A percentile compares a stretch with the other conserved stretches of the same genome.
These are phyloP conservation scores for Plantago major DNA, from an alignment of 257 asterid species.

Conservation along the genomic window DNA sequence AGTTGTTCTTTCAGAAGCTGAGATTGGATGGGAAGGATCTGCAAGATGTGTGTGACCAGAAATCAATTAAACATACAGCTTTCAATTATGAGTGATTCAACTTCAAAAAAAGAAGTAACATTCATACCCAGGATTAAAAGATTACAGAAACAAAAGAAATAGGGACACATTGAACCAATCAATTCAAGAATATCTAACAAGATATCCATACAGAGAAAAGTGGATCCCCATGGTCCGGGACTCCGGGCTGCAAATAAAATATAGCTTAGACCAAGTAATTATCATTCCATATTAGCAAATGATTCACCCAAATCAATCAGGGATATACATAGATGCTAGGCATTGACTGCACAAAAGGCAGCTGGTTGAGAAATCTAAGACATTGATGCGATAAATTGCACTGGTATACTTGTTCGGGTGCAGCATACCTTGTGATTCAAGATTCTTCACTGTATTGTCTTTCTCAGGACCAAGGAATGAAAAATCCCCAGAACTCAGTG, in stretches of 20 bases:
- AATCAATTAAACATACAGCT: conserved; percentile 1
- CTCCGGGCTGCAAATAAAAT: not conserved
- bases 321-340: no score
- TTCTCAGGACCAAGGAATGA: conserved; percentile 81
- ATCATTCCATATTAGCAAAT: not conserved
- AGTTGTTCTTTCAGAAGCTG: conserved; percentile 55
- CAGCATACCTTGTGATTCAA: conserved; percentile 53
- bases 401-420: conserved; percentile 3
- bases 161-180: not conserved
- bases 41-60: conserved; percentile 20
- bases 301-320: no score
- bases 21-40: conserved; percentile 69
- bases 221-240: not conserved
- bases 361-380: no score
- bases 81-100: conserved; percentile 4
- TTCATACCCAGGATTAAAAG: conserved; percentile 3
- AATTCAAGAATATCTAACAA: not conserved
- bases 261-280: not conserved
- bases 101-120: conserved; percentile 6
- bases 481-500: conserved; percentile 89
- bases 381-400: no score
- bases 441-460: conserved; percentile 46
- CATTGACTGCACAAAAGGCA: no score
- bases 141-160: not conserved
- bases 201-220: not conserved